These are phyloP conservation scores for Corrigiola litoralis DNA, from an alignment of 179 eudicot species.

Conservation along the genomic window DNA sequence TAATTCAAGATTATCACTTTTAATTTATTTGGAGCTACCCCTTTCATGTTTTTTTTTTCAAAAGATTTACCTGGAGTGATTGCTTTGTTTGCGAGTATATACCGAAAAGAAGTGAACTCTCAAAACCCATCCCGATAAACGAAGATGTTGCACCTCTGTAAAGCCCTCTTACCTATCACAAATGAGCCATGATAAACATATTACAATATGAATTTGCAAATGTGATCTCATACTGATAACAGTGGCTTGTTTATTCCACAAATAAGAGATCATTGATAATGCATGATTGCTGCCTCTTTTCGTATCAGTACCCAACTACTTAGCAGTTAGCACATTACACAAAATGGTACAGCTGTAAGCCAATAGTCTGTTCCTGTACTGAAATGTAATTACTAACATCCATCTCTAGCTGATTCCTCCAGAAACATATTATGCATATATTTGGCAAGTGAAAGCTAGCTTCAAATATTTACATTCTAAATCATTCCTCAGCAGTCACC, in stretches of 20 bases:
- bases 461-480: too few species aligned
- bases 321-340: too few species aligned
- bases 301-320: too few species aligned
- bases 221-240: not conserved
- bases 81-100: conserved; percentile 85
- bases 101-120: conserved; percentile 93
- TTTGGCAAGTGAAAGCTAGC: not conserved
- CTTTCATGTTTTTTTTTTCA: too few species aligned
- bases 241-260: not conserved
- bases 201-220: not conserved
- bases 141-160: conserved; percentile 94
- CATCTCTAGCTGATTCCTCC: not conserved
- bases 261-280: not conserved
- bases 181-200: conserved; percentile 1
- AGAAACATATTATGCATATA: not conserved
- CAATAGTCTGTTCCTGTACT: not conserved
- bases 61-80: conserved; percentile 71
- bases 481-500: too few species aligned
- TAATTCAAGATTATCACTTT: too few species aligned
- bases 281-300: not conserved
- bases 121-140: conserved; percentile 82
- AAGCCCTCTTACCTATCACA: conserved; percentile 80
- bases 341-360: too few species aligned
- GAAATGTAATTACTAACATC: not conserved
- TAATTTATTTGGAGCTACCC: too few species aligned